Conservation (phyloP, 441 rosid species). For the Manihot esculenta region DNA sequence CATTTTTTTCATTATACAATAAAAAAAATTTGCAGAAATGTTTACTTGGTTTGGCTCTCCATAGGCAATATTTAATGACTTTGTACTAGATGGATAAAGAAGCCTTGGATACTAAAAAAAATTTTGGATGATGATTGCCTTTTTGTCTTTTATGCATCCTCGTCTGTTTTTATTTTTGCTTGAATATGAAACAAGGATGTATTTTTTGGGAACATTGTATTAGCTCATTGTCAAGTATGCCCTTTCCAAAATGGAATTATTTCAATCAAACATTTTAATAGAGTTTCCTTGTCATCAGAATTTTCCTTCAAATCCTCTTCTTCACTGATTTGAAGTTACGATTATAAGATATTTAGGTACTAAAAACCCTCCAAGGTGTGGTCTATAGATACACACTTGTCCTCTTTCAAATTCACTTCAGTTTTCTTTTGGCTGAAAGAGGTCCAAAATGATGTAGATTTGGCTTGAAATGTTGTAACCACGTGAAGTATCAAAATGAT, state of each 20-base stretch:
- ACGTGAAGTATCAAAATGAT: background rate
- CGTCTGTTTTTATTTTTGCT: background rate
- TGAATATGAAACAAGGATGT: background rate
- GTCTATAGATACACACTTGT: background rate
- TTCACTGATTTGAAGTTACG: background rate
- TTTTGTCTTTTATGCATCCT: background rate
- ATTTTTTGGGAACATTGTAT: background rate
- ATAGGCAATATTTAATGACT: background rate
- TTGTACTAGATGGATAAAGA: background rate
- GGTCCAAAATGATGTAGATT: background rate
- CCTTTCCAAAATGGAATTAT: background rate
- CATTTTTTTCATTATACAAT: background rate
- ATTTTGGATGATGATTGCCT: background rate
- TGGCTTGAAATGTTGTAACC: background rate
- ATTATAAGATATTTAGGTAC: constrained; percentile 1
- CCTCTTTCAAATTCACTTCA: background rate
- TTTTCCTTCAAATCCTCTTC: background rate
- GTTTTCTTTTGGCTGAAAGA: background rate
- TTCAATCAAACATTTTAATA: background rate
- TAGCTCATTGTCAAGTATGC: background rate
- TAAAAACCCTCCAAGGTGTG: background rate
- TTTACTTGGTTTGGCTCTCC: background rate
- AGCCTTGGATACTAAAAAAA: background rate
- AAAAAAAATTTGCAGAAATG: background rate
- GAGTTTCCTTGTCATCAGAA: background rate